These are phyloP conservation scores for Cornus suecica DNA, from an alignment of 148 eudicot species.

Conservation along the genomic window DNA sequence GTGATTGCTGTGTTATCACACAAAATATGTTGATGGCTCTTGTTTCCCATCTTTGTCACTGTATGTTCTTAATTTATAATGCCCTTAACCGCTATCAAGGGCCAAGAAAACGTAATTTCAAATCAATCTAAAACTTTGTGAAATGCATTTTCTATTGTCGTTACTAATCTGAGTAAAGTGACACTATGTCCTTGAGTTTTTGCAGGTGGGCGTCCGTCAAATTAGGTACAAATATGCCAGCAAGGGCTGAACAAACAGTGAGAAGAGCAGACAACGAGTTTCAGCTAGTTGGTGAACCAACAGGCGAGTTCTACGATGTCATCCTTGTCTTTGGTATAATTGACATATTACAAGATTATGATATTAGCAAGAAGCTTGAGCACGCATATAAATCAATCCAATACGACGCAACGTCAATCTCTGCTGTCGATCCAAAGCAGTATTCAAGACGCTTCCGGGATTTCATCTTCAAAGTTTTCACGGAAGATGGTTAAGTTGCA, in stretches of 20 bases:
- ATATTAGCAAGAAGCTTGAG: slow-evolving; percentile 91
- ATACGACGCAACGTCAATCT: slow-evolving; percentile 79
- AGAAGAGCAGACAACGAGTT: slow-evolving; percentile 44
- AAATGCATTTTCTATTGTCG: too few species aligned
- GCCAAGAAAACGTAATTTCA: too few species aligned
- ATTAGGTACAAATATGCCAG: slow-evolving; percentile 84
- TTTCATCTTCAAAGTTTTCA: slow-evolving; percentile 57
- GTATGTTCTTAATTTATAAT: too few species aligned
- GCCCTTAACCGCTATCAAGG: too few species aligned
- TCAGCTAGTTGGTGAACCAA: slow-evolving; percentile 67
- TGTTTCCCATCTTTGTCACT: too few species aligned
- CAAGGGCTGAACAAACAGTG: slow-evolving; percentile 66
- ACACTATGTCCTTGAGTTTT: background rate
- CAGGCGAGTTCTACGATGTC: slow-evolving; percentile 84
- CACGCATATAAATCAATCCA: slow-evolving; percentile 92
- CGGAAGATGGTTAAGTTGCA: slow-evolving; percentile 38
- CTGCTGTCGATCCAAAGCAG: slow-evolving; percentile 82
- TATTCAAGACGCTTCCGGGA: slow-evolving; percentile 85
- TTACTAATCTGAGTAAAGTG: too few species aligned
- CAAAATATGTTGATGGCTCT: too few species aligned
- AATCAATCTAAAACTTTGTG: background rate
- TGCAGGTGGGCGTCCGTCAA: slow-evolving; percentile 71
- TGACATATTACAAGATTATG: slow-evolving; percentile 94
- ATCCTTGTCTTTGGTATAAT: slow-evolving; percentile 87
- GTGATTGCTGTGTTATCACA: too few species aligned